Conservation (phyloP, 2,329 filamentous ascomycete species). For the Botrytis deweyae region DNA sequence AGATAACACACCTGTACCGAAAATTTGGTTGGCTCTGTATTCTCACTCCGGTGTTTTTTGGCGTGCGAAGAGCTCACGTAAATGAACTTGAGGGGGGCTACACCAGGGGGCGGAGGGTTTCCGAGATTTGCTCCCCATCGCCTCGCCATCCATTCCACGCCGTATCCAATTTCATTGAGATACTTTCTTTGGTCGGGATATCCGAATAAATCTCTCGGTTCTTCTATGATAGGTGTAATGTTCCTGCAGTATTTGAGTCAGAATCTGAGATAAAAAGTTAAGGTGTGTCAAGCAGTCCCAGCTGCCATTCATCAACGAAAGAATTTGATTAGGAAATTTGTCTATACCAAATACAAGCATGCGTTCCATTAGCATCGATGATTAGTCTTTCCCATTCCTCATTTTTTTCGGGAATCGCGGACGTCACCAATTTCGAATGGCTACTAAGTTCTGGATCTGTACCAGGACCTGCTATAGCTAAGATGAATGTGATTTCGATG, state of each 20-base stretch:
- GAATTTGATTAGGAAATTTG: not conserved
- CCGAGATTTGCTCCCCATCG: too few relatives aligned
- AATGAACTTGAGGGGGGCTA: too few relatives aligned
- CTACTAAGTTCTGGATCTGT: not conserved
- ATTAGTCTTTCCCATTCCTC: not conserved
- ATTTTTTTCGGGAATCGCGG: not conserved
- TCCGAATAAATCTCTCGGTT: too few relatives aligned
- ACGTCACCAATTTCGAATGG: not conserved
- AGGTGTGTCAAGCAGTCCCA: too few relatives aligned
- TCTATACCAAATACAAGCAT: not conserved
- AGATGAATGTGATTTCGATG: not conserved
- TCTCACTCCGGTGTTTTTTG: rapidly evolving
- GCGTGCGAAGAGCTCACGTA: not conserved
- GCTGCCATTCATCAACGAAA: not conserved
- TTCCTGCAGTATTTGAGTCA: too few relatives aligned
- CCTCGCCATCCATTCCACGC: too few relatives aligned
- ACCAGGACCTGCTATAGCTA: not conserved
- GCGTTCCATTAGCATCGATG: not conserved
- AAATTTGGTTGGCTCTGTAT: not conserved
- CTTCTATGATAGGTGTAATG: rapidly evolving
- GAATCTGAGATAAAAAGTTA: too few relatives aligned
- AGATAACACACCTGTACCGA: not conserved
- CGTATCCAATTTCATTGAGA: too few relatives aligned
- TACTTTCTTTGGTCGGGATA: too few relatives aligned
- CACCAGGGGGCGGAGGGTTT: too few relatives aligned